phyloP scores from a whole-genome alignment of 2,329 filamentous ascomycete genomes.

The Ophiostoma novo-ulmi region DNA sequence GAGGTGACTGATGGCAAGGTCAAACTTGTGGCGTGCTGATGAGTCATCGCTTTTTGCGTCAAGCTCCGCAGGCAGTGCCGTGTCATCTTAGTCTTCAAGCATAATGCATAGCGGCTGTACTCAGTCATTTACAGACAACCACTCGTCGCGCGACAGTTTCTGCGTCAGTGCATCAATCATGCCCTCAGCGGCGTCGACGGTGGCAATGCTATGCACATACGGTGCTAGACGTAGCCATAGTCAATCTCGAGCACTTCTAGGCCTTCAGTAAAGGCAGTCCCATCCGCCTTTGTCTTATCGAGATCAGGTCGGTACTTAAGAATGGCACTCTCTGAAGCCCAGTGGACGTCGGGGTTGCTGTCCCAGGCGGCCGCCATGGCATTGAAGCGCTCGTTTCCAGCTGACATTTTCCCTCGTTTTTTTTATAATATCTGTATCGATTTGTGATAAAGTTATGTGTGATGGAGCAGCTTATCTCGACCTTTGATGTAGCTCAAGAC shows the following conservation, averaged over 20 bases:
- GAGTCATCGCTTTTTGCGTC: slow-evolving; percentile 5
- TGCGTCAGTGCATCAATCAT: slow-evolving; percentile 49
- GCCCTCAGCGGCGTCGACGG: slow-evolving; percentile 49
- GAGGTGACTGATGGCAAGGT: slow-evolving; percentile 49
- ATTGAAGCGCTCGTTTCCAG: slow-evolving; percentile 47
- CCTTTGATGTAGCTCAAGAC: not conserved
- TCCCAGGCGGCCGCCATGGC: slow-evolving; percentile 52
- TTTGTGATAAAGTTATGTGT: too few relatives aligned
- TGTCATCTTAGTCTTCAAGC: slow-evolving; percentile 47
- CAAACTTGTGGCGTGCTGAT: slow-evolving; percentile 39
- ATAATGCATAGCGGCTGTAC: slow-evolving; percentile 44
- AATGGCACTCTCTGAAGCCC: slow-evolving; percentile 43
- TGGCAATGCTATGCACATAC: slow-evolving; percentile 43
- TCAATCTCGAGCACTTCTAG: slow-evolving; percentile 52
- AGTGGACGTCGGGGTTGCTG: slow-evolving; percentile 46
- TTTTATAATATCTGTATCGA: not conserved
- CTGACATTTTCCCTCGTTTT: not conserved
- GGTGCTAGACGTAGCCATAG: slow-evolving; percentile 49
- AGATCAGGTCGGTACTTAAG: slow-evolving; percentile 36
- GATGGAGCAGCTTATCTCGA: not conserved
- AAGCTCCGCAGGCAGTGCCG: slow-evolving; percentile 34
- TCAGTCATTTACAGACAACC: slow-evolving; percentile 27
- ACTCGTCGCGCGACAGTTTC: slow-evolving; percentile 44
- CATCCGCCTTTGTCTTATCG: slow-evolving; percentile 23
- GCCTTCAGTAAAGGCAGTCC: slow-evolving; percentile 10